Base-by-base conservation (phyloP, 257 asterid species). In the Solanum stenotomum region DNA sequence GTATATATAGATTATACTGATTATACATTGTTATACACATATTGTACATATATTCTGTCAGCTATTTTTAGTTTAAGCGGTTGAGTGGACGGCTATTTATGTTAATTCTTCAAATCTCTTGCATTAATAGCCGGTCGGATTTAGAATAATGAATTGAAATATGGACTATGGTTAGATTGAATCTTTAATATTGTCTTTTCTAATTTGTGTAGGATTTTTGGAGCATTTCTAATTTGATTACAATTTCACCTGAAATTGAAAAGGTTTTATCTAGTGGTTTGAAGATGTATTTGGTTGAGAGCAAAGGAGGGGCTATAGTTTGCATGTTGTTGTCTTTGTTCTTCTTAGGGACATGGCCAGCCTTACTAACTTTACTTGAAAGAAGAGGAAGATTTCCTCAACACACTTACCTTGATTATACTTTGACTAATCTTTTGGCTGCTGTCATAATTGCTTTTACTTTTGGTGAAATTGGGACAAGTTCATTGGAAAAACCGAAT, bases 321-420 rank as follows among this genome's bases (percentile, higher is more conserved):
- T 97, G 99, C 68, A 97, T 97, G 98, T 93, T 95, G 11, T 83
- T 97, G 29, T 88, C 98, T 35, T 86, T 97, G 74, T 87, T 92
- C 5, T 95, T 97, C 93, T 90, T 97, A 91, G 98, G 99, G 6
- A 97, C 98, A 71, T 97, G 99, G 99, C 99, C 99, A 59, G 99
- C 99, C 5, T 33, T 97, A 87, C 25, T 97, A 35, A 95, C 98
- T 23, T 94, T 96, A 13, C 93, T 97, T 5, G 99, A 97, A 85
- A 92, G 99, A 89, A 93, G 98, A 0, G 99, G 99, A 5, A 98
- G 98, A 79, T 95, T 94, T 46, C 99, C 99, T 87, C 98, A 97
- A 87, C 98, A 97, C 87, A 96, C 96, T 33, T 97, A 96, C 68
- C 98, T 97, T 61, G 98, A 97, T 93, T 97, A 97, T 88, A 91